Base-by-base conservation (phyloP, 2,329 filamentous ascomycete genomes). In the Paramyrothecium roridum region DNA sequence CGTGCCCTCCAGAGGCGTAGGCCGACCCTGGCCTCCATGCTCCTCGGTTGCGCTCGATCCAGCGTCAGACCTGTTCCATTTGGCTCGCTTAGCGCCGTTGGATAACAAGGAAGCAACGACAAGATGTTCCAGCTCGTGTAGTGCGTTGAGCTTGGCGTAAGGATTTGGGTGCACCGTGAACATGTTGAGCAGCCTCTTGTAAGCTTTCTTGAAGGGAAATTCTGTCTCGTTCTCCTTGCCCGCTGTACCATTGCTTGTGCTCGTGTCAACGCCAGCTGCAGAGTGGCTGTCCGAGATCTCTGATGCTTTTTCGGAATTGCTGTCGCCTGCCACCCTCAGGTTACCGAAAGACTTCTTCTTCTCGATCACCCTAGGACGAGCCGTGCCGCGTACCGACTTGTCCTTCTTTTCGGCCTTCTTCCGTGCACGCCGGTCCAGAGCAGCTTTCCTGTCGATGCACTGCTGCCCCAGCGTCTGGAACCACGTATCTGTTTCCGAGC, bases 401-500 rank as follows among this genome's bases (percentile, higher is more conserved):
- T 78, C 75, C 57, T 74, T 78, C 58, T 75, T 76, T 16, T 70
- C 70, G 3, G 63, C 61, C 33, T 67, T 66, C 56, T 77, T 66
- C 57, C 76, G 67, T 52, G 76, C 75, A 50, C 78, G 76, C 43
- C 75, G 73, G 56, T 84, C 78, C 33, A 81, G 71, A 3, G 80
- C 77, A 51, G 86, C 82, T 49, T 81, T 83, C 23, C 84, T 78
- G 43, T 87, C 83, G 52, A 87, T 84, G 65, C 84, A 87, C 60
- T 87, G 77, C 62, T 87, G 82, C 3, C 85, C 84, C 8, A 92
- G 70, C 16, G 83, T 83, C 52, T 83, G 80, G 62, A 97, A 95
- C 89, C 93, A 97, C 3, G 80, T 80, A 69, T 98, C 95, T 1
- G 93, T 98, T 74, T 99, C 95, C 46, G 92, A 96, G 3, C 95